Conservation (phyloP, 2,329 filamentous ascomycete species). For the Chaetomium globosum region DNA sequence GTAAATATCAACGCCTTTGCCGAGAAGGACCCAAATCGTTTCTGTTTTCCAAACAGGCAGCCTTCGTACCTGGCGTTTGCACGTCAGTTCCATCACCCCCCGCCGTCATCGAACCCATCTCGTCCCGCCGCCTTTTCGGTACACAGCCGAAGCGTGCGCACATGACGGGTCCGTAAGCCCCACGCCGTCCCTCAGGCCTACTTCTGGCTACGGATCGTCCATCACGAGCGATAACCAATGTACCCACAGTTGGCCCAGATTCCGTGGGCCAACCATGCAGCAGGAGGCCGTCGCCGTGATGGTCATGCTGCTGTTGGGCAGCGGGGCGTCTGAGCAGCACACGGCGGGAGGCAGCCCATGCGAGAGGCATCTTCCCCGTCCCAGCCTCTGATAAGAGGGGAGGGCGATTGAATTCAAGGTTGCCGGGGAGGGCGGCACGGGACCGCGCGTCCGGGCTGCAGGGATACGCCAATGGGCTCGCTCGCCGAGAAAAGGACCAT, state of each 20-base stretch:
- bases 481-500: not conserved
- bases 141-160: not conserved
- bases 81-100: not conserved
- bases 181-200: not conserved
- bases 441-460: not conserved
- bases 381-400: not conserved
- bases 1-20: no score
- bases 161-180: not conserved
- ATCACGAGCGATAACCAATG: not conserved
- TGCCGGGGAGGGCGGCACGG: not conserved
- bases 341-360: not conserved
- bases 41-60: no score
- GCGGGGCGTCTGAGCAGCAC: not conserved
- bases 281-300: not conserved
- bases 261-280: not conserved
- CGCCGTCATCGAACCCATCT: not conserved
- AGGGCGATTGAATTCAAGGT: not conserved
- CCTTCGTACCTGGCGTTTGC: no score
- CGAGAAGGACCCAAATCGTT: no score
- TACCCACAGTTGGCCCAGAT: not conserved
- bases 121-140: no score
- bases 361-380: not conserved
- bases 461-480: not conserved
- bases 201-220: not conserved
- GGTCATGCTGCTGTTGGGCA: not conserved